These are phyloP conservation scores for Prinsepia uniflora DNA, from an alignment of 306 rosid species.

Conservation along the genomic window DNA sequence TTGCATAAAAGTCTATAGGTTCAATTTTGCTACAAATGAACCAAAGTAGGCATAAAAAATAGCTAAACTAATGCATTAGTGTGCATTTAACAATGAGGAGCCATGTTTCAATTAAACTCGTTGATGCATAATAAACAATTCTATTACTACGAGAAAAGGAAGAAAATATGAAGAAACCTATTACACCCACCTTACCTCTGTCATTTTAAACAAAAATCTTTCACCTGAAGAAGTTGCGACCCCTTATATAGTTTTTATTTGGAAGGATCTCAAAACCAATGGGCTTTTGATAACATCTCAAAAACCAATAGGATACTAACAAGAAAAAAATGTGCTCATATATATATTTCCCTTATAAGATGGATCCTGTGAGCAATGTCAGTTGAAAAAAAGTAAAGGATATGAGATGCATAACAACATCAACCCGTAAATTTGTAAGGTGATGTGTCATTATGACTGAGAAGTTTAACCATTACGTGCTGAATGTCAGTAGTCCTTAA, in stretches of 20 bases:
- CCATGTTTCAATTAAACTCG: background rate
- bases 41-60: background rate
- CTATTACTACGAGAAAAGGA: too few species aligned
- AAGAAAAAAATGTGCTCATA: too few species aligned
- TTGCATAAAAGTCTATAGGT: background rate
- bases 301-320: background rate
- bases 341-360: background rate
- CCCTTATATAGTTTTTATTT: background rate
- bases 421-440: background rate
- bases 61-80: too few species aligned
- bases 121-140: background rate
- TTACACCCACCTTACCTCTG: constrained; percentile 1
- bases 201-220: background rate
- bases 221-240: background rate
- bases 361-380: background rate
- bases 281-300: background rate
- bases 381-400: background rate
- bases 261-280: background rate
- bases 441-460: background rate
- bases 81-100: background rate
- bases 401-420: background rate
- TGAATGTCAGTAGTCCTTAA: background rate
- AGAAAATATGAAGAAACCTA: background rate
- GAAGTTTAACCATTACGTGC: background rate
- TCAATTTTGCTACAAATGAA: background rate